Evolutionary conservation across 495 filamentous ascomycete species (phyloP), one percentile per base, ranked within the genome.

Genomic region (Neurospora tetrasperma): DNA sequence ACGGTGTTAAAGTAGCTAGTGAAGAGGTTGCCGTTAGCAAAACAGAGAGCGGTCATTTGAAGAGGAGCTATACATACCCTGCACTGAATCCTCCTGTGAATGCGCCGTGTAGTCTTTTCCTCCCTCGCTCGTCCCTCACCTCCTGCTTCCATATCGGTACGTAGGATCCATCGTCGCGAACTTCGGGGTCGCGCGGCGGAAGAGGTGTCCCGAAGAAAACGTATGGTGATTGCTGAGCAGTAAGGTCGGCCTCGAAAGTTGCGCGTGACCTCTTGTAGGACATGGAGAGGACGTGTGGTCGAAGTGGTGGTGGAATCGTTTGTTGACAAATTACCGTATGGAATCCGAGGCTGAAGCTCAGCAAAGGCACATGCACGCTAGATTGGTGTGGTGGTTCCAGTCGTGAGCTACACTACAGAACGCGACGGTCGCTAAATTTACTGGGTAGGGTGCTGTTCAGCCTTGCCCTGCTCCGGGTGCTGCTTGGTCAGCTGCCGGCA

Each of bases 1-100:
- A 97, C 96, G 12, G 93, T 97, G 79, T 98, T 98, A 85, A 96
- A 98, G 81, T 99, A 98, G 74, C 93, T 96, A 74, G 74, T 74
- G 71, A 31, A 70, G 31, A 42, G 44, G 16, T 10, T 7, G 44
- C 69, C 23, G 43, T 39, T 40, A 42, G 41, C 16, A 46, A 41
- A 16, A n/a, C 4, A 23, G 43, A 27, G 44, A 75, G 70, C 42
- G 46, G n/a, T 23, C 42, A 2, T 42, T 59, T 14, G 1, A 18
- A 42, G 5, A 23, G 0, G 18, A 43, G 54, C 62, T 42, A 11
- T 41, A 76, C 88, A 83, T 89, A 94, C 91, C 96, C 96, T 82
- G 96, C 96, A 83, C 94, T 97, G 80, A 92, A 99, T 38, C 96
- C 96, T 75, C 96, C 96, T 18, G 94, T 98, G 77, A 99, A 99